Evolutionary conservation across 2,329 filamentous ascomycete genomes (phyloP).

Genomic region (Hypomyces perniciosus): DNA sequence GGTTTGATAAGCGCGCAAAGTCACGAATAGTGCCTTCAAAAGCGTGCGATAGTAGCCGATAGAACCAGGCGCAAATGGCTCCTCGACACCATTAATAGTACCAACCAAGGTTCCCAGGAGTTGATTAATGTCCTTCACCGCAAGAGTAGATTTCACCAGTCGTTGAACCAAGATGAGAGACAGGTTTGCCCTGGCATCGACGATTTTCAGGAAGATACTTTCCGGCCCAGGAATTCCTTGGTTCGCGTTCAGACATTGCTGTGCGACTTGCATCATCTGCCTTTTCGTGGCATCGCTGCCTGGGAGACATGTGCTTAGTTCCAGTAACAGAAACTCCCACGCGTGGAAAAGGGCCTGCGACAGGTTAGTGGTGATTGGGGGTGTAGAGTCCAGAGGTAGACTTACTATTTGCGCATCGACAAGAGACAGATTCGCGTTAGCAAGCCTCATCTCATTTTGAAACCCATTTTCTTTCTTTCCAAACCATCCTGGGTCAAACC

Average conservation of each 20-base stretch:
- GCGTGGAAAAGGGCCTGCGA: conserved; percentile 72
- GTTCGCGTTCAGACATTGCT: conserved; percentile 75
- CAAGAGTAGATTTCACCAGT: conserved; percentile 55
- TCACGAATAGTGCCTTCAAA: conserved; percentile 77
- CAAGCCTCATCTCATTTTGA: conserved; percentile 72
- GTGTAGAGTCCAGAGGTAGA: not conserved
- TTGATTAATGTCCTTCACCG: conserved; percentile 45
- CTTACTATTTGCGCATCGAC: conserved; percentile 86
- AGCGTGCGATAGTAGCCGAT: conserved; percentile 74
- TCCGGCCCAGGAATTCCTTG: conserved; percentile 65
- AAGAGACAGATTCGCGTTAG: conserved; percentile 84
- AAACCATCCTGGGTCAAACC: conserved; percentile 72
- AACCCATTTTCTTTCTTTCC: conserved; percentile 67
- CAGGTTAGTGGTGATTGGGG: conserved; percentile 14
- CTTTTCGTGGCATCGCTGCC: conserved; percentile 52
- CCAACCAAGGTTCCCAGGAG: conserved; percentile 46
- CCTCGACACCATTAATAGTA: conserved; percentile 48
- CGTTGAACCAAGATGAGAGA: conserved; percentile 77
- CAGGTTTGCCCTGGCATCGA: conserved; percentile 71
- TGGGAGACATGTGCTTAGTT: conserved; percentile 65
- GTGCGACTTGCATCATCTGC: conserved; percentile 67
- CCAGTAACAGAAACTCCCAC: conserved; percentile 83
- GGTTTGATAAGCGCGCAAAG: conserved; percentile 59
- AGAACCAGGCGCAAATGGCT: conserved; percentile 46
- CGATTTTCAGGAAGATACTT: conserved; percentile 73